These are phyloP conservation scores for Colletotrichum truncatum DNA, from an alignment of 2,329 filamentous ascomycete species.

Conservation along the genomic window DNA sequence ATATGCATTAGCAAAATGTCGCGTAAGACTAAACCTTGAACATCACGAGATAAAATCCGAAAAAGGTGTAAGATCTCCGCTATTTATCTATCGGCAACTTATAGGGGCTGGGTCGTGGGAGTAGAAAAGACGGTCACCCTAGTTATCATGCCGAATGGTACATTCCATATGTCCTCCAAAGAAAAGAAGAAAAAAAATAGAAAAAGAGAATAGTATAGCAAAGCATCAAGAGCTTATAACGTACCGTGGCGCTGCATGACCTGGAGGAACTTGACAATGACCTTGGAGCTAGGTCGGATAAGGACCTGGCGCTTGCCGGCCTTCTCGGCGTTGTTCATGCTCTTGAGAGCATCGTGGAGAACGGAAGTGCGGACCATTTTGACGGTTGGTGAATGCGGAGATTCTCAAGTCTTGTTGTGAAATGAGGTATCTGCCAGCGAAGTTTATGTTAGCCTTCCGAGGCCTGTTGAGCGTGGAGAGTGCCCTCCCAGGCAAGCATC, in stretches of 20 bases:
- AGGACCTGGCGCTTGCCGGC: constrained; percentile 98
- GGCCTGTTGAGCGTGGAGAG: constrained; percentile 72
- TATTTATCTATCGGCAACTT: constrained; percentile 98
- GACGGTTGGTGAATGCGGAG: constrained; percentile 69
- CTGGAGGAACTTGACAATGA: constrained; percentile 98
- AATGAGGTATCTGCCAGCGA: constrained; percentile 71
- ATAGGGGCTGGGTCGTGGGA: constrained; percentile 97
- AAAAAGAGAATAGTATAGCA: background rate
- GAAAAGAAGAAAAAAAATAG: background rate
- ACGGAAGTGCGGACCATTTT: constrained; percentile 99
- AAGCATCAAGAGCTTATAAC: constrained; percentile 56
- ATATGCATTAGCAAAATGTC: constrained; percentile 74
- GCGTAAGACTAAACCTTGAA: constrained; percentile 94
- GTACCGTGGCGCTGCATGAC: constrained; percentile 99
- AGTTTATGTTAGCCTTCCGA: constrained; percentile 68
- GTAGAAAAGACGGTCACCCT: constrained; percentile 86
- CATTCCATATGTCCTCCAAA: constrained; percentile 9
- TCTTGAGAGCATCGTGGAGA: constrained; percentile 98
- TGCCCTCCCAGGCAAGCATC: constrained; percentile 62
- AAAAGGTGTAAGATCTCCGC: constrained; percentile 98
- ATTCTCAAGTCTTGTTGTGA: constrained; percentile 79
- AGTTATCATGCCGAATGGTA: constrained; percentile 98
- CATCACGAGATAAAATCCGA: constrained; percentile 75
- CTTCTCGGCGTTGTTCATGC: constrained; percentile 99
- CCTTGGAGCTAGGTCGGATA: constrained; percentile 98